Evolutionary conservation across 1,284 basidiomycete genomes (phyloP), one percentile per base, ranked within the genome.

Genomic region (Volvariella surrecta): DNA sequence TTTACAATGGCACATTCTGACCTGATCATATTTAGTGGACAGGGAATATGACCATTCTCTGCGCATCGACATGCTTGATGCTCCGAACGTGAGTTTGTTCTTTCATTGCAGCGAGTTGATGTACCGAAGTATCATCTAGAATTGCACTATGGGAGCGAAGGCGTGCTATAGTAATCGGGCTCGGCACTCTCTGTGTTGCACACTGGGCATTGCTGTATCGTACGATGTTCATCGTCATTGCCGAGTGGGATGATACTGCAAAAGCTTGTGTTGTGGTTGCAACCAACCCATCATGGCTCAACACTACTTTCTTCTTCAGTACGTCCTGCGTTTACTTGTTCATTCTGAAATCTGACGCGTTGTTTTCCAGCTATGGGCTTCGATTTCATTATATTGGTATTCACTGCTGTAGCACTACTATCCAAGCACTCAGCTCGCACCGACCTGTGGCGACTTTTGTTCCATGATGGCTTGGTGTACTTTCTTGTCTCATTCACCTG

Each of bases 91-190:
- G 55, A 50, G 70, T 58, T 16, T n/a, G n/a, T n/a, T n/a, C 19
- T 37, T 32, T 13, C 15, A 10, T 17, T 21, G 16, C 35, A 40
- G n/a, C 9, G 15, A 31, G 30, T 31, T 15, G 22, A 21, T 41
- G 9, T 16, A 16, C 28, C n/a, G 32, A 21, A 38, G 24, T 21
- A 11, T 37, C 22, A 42, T 44, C 18, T 47, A 86, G 82, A 2
- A 69, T 83, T 17, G 82, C 81, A 7, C 64, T 88, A 16, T 83
- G 82, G 82, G 73, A 83, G 47, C 73, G 79, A 40, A 67, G 73
- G 45, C 58, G 58, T 35, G 59, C 59, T 13, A 61, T 84, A 28
- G 59, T 76, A 4, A 55, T 73, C 17, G 62, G 70, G 3, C 68
- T 85, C 21, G 65, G 70, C 13, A 48, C 69, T 9, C 62, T 84